Conservation (phyloP, 305 asterid genomes). For the Fraxinus latifolia region DNA sequence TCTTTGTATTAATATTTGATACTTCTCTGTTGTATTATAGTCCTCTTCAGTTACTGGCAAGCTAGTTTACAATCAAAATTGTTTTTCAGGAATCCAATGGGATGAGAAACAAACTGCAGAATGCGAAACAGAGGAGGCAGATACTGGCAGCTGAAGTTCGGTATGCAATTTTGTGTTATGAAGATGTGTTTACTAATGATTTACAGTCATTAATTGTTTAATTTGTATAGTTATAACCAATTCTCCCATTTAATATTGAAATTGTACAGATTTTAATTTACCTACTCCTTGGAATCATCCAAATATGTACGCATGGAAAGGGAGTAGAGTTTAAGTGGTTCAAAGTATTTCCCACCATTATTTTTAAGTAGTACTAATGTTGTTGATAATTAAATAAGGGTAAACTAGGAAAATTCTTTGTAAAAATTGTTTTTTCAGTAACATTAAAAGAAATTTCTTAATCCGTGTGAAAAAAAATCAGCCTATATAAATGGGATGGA, state of each 20-base stretch:
- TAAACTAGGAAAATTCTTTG: neutral
- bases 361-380: neutral
- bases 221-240: neutral
- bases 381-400: neutral
- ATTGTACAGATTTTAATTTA: neutral
- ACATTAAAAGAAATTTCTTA: neutral
- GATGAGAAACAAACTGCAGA: constrained; percentile 49
- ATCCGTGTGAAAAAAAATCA: neutral
- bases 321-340: too few species aligned
- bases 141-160: constrained; percentile 70
- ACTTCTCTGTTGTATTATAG: neutral
- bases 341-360: neutral
- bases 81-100: constrained; percentile 49
- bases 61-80: neutral
- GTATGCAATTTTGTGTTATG: constrained; percentile 35
- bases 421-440: too few species aligned
- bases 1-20: neutral
- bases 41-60: neutral
- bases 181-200: neutral
- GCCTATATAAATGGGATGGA: too few species aligned
- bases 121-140: constrained; percentile 46
- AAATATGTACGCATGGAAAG: too few species aligned
- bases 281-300: too few species aligned
- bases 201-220: neutral
- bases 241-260: neutral